phyloP scores from a whole-genome alignment of 1,284 basidiomycete genomes.

The Cutaneotrichosporon sp. region DNA sequence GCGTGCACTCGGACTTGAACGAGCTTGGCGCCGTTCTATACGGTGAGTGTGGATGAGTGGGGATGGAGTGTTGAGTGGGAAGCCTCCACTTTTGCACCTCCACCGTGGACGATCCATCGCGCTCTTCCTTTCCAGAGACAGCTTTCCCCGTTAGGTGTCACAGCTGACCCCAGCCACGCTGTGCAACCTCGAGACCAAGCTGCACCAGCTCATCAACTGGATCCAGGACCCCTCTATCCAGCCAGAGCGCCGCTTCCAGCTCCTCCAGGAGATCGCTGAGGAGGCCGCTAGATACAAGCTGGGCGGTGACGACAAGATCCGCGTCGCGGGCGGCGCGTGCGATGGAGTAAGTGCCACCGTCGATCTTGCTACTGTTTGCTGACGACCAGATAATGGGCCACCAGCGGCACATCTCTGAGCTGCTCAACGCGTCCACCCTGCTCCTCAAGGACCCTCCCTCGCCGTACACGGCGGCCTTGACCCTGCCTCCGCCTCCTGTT shows the following conservation, averaged over 20 bases:
- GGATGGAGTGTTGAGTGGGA: background rate
- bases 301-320: constrained; percentile 98
- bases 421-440: constrained; percentile 51
- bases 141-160: too few relatives aligned
- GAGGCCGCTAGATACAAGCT: constrained; percentile 89
- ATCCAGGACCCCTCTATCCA: constrained; percentile 67
- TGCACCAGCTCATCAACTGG: constrained; percentile 70
- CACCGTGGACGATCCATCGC: background rate
- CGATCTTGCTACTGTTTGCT: background rate
- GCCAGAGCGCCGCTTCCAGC: constrained; percentile 78
- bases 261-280: constrained; percentile 89
- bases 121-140: background rate
- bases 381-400: constrained; percentile 64
- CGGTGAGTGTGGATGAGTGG: constrained; percentile 48
- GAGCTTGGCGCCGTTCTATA: constrained; percentile 97
- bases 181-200: constrained; percentile 72
- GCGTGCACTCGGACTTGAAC: constrained; percentile 90
- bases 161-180: constrained; percentile 63
- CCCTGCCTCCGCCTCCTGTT: constrained; percentile 63
- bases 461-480: constrained; percentile 62
- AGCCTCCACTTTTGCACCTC: constrained; percentile 1
- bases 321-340: constrained; percentile 90
- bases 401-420: constrained; percentile 63
- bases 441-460: constrained; percentile 57
- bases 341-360: constrained; percentile 64